Conservation (phyloP, 441 rosid genomes). For the Gossypium davidsonii region DNA sequence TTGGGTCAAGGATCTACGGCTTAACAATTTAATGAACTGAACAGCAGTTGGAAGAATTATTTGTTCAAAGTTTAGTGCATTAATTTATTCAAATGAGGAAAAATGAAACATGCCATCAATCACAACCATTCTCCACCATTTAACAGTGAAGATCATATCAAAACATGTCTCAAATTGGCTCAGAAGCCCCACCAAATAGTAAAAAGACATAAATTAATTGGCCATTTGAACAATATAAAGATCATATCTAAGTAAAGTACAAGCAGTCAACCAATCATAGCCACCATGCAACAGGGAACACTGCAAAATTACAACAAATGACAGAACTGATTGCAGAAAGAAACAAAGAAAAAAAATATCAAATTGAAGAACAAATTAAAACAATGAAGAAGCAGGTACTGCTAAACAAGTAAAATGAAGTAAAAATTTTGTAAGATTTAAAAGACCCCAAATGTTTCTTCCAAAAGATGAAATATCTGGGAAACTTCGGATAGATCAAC, state of each 20-base stretch:
- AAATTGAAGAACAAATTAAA: not conserved
- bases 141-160: constrained; percentile 4
- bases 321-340: not conserved
- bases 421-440: not conserved
- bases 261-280: not conserved
- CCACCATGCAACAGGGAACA: not conserved
- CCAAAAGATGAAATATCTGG: not conserved
- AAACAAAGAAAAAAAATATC: not conserved
- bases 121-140: not conserved
- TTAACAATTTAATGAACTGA: not conserved
- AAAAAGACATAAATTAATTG: not conserved
- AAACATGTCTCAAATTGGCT: not conserved
- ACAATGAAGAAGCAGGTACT: not conserved
- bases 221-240: not conserved
- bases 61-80: not conserved
- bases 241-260: not conserved
- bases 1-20: not conserved
- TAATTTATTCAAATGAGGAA: not conserved
- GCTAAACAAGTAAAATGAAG: not conserved
- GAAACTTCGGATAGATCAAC: not conserved
- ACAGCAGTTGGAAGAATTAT: not conserved
- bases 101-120: not conserved
- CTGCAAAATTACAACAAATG: not conserved
- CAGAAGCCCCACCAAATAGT: not conserved
- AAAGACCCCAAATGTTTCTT: not conserved